A percentile compares a stretch with the other conserved stretches of the same genome.
These are phyloP conservation scores for Triticum dicoccoides DNA, from an alignment of 176 grass and related monocot species.

Conservation along the genomic window DNA sequence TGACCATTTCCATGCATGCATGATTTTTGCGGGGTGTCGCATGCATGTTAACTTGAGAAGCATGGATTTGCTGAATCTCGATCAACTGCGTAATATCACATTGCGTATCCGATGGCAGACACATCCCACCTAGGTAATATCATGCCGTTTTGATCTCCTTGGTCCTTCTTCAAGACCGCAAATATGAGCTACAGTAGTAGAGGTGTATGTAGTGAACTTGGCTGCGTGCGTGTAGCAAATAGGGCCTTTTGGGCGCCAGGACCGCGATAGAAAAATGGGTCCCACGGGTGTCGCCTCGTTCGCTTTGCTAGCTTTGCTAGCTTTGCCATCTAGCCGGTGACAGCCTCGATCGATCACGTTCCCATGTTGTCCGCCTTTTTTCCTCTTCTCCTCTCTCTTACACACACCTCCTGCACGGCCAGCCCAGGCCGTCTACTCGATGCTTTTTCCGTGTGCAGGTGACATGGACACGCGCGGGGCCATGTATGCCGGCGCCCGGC, in stretches of 20 bases:
- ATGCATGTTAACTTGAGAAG: not conserved
- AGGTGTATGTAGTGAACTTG: not conserved
- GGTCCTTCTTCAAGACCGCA: not conserved
- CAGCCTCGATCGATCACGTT: conserved; percentile 5
- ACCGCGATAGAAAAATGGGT: not conserved
- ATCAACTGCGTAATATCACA: not conserved
- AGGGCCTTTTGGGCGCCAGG: not conserved
- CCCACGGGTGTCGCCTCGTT: not conserved
- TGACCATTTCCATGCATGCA: too few relatives aligned
- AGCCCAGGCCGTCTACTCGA: not conserved
- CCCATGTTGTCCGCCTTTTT: not conserved
- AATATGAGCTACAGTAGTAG: too few relatives aligned
- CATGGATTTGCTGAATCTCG: not conserved
- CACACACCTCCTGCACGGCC: not conserved
- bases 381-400: not conserved
- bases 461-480: not conserved
- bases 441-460: not conserved
- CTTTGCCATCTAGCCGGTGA: not conserved
- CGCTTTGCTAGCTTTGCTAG: not conserved
- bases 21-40: not conserved
- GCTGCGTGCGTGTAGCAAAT: not conserved
- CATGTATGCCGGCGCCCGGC: not conserved
- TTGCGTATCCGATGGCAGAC: not conserved
- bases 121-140: too few relatives aligned
- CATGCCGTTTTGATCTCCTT: not conserved